A percentile compares a stretch with the other conserved stretches of the same genome.
Conservation (phyloP, 2,329 filamentous ascomycete genomes). For the Fusarium metavorans region DNA sequence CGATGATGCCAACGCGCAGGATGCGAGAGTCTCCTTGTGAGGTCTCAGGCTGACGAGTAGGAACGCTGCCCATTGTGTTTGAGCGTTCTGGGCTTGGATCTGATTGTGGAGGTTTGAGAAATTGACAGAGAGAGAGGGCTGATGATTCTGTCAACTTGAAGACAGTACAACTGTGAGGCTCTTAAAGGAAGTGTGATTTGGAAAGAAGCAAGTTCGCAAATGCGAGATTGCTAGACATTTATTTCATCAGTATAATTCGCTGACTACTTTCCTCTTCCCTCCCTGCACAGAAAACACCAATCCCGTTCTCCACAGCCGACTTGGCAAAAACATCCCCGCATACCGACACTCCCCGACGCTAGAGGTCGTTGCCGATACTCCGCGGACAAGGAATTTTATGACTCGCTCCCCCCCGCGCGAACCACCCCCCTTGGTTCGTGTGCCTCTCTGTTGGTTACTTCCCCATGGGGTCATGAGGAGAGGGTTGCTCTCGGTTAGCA, state of each 20-base stretch:
- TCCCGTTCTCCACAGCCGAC: neutral
- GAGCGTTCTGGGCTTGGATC: neutral
- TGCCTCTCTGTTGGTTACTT: neutral
- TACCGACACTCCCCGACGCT: neutral
- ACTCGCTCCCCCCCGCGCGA: neutral
- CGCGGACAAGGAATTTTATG: neutral
- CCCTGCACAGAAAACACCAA: neutral
- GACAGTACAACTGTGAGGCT: neutral
- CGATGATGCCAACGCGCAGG: constrained; percentile 52
- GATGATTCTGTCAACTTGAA: neutral
- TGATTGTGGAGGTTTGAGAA: neutral
- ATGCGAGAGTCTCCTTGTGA: neutral
- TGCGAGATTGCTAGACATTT: neutral
- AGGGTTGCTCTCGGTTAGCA: neutral
- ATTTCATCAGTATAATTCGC: neutral
- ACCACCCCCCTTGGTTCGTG: neutral
- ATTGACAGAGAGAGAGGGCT: neutral
- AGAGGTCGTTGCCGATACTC: neutral
- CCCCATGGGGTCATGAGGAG: neutral
- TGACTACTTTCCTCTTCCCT: neutral
- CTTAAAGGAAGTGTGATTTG: neutral
- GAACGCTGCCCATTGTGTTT: neutral
- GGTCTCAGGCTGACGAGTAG: neutral
- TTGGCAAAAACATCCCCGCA: neutral
- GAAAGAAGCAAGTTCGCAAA: neutral